Base-by-base conservation (phyloP, 495 filamentous ascomycete genomes). In the Hyaloscypha variabilis region DNA sequence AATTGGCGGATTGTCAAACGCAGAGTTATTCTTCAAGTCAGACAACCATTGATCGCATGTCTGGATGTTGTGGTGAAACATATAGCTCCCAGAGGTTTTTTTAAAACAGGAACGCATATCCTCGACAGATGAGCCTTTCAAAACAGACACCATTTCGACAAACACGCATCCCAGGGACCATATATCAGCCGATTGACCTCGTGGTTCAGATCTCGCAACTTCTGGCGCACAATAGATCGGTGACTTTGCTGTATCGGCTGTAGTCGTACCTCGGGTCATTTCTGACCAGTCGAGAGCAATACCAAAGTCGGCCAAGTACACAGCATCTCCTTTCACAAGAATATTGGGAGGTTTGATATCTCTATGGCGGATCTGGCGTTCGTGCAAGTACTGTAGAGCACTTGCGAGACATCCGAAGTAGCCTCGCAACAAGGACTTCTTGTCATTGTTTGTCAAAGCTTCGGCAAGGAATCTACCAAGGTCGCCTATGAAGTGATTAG, bases 81-180 rank as follows among this genome's bases (percentile, higher is more conserved):
- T n/a, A n/a, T n/a, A n/a, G n/a, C n/a, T n/a, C n/a, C n/a, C n/a
- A n/a, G n/a, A n/a, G n/a, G n/a, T n/a, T n/a, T n/a, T n/a, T n/a
- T n/a, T n/a, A n/a, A n/a, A n/a, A n/a, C n/a, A n/a, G n/a, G n/a
- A n/a, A n/a, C n/a, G n/a, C n/a, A n/a, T n/a, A n/a, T n/a, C n/a
- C n/a, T n/a, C n/a, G n/a, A n/a, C n/a, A n/a, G n/a, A n/a, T n/a
- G n/a, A n/a, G 23, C 76, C 77, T 53, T 78, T 72, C 3, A 80
- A 61, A 0, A 78, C 72, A 11, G 92, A 97, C 21, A 91, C 91
- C 95, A 97, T 97, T 75, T 98, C 94, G 25, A 97, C 85, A 68
- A 97, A 90, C 62, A 97, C 94, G 73, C 94, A 97, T 52, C 95
- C 94, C 3, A 98, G 82, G 8, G 92, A 96, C 94, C 94, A 98